Conservation (phyloP, 169 alveolate genomes). For the Plasmodium coatneyi region DNA sequence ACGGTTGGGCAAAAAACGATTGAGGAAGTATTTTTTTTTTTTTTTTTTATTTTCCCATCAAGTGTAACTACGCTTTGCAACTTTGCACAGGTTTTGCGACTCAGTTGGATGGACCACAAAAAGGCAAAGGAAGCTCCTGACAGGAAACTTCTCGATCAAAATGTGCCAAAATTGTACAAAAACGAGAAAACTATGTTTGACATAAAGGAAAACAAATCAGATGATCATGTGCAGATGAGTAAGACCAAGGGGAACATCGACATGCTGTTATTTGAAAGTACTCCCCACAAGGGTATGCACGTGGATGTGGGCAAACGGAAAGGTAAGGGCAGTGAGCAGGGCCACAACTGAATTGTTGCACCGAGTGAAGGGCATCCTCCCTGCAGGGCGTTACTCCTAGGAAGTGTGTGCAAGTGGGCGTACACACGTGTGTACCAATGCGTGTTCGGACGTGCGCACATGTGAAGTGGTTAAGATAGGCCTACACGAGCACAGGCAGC, state of each 20-base stretch:
- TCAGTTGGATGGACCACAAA: slow-evolving; percentile 53
- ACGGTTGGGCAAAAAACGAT: not conserved
- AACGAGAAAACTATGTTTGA: slow-evolving; percentile 16
- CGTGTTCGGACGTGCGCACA: not conserved
- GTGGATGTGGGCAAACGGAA: slow-evolving; percentile 1
- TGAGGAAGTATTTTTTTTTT: not conserved
- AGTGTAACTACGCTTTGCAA: not conserved
- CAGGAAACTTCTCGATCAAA: slow-evolving; percentile 1
- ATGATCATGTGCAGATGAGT: not conserved
- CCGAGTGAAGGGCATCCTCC: not conserved
- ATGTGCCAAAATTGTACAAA: not conserved
- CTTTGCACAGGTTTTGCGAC: slow-evolving; percentile 41
- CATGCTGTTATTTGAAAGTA: slow-evolving; percentile 57
- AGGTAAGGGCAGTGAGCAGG: slow-evolving; percentile 10
- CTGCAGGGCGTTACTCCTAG: not conserved
- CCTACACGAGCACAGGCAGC: not conserved
- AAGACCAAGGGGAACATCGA: slow-evolving; percentile 57
- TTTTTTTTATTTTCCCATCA: not conserved
- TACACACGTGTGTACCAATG: not conserved
- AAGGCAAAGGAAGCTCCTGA: not conserved
- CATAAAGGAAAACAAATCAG: not conserved
- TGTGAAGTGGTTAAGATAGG: not conserved
- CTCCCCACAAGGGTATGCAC: slow-evolving; percentile 32
- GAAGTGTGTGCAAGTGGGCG: not conserved
- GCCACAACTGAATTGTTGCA: not conserved